These are phyloP conservation scores for Aureobasidium sp. DNA, from an alignment of 2,329 filamentous ascomycete species.

Conservation along the genomic window DNA sequence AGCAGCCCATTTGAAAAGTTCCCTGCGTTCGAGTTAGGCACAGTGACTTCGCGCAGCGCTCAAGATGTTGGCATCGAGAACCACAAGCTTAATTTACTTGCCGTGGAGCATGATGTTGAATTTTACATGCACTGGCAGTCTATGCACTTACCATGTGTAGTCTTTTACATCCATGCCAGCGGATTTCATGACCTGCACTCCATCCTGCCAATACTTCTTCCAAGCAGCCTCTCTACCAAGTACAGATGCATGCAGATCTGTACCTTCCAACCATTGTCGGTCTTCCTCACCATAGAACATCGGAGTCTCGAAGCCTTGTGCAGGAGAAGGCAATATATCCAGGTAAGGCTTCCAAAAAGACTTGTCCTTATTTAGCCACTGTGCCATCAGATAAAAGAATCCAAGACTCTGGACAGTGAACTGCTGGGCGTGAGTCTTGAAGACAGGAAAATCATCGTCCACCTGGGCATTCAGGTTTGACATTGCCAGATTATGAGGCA, in stretches of 20 bases:
- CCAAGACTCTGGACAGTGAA: constrained; percentile 28
- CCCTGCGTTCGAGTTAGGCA: constrained; percentile 29
- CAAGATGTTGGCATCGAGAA: constrained; percentile 3
- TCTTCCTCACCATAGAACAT: constrained; percentile 32
- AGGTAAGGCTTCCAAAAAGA: constrained; percentile 35
- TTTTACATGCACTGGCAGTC: background rate
- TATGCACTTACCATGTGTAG: constrained; percentile 36
- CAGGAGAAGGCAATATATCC: constrained; percentile 28
- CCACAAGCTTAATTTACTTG: background rate
- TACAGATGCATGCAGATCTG: constrained; percentile 29
- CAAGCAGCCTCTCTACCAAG: constrained; percentile 30
- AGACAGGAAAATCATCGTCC: constrained; percentile 28
- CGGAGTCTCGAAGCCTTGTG: constrained; percentile 26
- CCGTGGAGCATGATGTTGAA: background rate
- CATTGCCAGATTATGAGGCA: constrained; percentile 29
- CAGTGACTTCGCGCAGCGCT: background rate
- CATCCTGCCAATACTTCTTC: constrained; percentile 31
- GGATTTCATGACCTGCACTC: constrained; percentile 26
- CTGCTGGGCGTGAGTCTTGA: constrained; percentile 22
- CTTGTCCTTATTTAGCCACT: constrained; percentile 27
- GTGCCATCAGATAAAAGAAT: constrained; percentile 32
- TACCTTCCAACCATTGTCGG: constrained; percentile 29
- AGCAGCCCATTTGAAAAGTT: constrained; percentile 44
- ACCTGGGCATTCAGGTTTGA: constrained; percentile 33
- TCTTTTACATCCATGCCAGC: constrained; percentile 27